Base-by-base conservation (phyloP, 441 rosid genomes). In the Pelargonium australe region DNA sequence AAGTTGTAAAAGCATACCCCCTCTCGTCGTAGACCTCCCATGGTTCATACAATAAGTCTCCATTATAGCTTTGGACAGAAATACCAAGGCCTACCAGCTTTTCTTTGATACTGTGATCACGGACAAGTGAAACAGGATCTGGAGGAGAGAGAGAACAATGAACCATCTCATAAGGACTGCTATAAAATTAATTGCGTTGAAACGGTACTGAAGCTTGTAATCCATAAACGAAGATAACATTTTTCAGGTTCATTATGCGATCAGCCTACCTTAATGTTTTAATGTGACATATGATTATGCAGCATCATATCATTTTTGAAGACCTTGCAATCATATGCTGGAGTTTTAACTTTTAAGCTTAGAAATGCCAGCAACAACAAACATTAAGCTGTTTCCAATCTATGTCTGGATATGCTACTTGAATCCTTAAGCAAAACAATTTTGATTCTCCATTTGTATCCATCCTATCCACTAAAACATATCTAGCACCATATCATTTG, bases 11-110 rank as follows among this genome's bases (percentile, higher is more conserved):
- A 40, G 97, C 86, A 28, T 78, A 80, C 41, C 92, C 97, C 72
- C 80, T 85, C 2, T 72, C 88, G 82, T 91, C 96, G 69, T 82
- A 86, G 72, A 94, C 90, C 66, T 94, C 97, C 96, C 99, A 94
- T 10, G 99, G 99, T 81, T 91, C 99, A 74, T 94, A 94, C 7
- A 94, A 96, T 83, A 94, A 85, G 79, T 94, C 97, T 0, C 95
- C 96, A 73, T 94, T 94, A 61, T 83, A 94, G 28, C 97, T 86
- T 75, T 85, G 75, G 45, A 94, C 94, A 11, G 81, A 82, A 76
- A 94, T 75, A 19, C 97, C 97, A 69, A 83, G 85, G 28, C 85
- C 86, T 37, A 87, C 82, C 77, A 94, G 79, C 60, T 79, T 76
- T 80, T 89, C 95, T 79, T 91, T 94, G 37, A 89, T 92, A 16